Evolutionary conservation across 164 flowering plant genomes (phyloP).

Genomic region (Magnolia kwangsiensis): DNA sequence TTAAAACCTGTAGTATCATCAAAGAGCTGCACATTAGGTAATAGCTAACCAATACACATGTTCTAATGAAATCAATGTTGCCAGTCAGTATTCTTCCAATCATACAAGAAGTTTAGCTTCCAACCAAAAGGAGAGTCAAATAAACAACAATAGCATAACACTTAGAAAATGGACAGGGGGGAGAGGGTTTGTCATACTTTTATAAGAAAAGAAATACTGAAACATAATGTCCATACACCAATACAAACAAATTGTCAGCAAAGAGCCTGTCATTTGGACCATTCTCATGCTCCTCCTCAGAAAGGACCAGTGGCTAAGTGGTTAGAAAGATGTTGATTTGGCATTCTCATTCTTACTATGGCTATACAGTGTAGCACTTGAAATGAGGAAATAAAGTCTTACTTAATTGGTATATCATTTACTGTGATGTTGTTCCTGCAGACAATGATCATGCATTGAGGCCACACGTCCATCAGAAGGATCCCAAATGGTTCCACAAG

Average conservation of each 20-base stretch:
- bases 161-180: not conserved
- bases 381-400: not conserved
- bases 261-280: not conserved
- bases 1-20: slow-evolving; percentile 56
- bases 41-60: not conserved
- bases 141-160: not conserved
- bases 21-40: slow-evolving; percentile 5
- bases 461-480: too few relatives aligned
- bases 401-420: too few relatives aligned
- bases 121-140: not conserved
- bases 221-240: not conserved
- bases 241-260: not conserved
- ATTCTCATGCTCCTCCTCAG: not conserved
- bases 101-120: not conserved
- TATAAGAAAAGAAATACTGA: not conserved
- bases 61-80: not conserved
- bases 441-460: too few relatives aligned
- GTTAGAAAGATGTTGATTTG: not conserved
- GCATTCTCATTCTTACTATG: not conserved
- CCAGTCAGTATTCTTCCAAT: not conserved
- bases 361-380: not conserved
- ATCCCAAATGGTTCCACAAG: too few relatives aligned
- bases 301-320: not conserved
- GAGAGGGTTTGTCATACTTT: not conserved
- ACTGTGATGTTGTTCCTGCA: too few relatives aligned